Conservation (phyloP, 768 basidiomycete genomes). For the Termitomyces sp. region DNA sequence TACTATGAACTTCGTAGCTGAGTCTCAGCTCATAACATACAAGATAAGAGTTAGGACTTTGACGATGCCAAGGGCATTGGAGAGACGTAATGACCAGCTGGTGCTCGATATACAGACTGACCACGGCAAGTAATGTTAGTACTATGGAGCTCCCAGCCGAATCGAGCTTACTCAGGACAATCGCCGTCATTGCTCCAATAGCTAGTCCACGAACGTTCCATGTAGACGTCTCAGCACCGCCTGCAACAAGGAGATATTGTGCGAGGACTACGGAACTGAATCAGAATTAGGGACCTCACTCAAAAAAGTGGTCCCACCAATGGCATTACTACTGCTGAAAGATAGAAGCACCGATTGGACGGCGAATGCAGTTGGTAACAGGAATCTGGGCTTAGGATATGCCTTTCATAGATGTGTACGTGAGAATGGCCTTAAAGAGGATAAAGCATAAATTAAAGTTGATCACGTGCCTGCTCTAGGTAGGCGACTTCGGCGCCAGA, state of each 20-base stretch:
- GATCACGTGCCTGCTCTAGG: slow-evolving; percentile 34
- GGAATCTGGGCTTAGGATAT: slow-evolving; percentile 40
- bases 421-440: not conserved
- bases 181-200: slow-evolving; percentile 30
- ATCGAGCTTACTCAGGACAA: slow-evolving; percentile 22
- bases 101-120: slow-evolving; percentile 33
- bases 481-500: slow-evolving; percentile 51
- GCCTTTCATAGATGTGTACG: slow-evolving; percentile 26
- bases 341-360: slow-evolving; percentile 37
- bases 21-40: slow-evolving; percentile 14
- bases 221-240: slow-evolving; percentile 25
- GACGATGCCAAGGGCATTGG: slow-evolving; percentile 33
- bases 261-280: slow-evolving; percentile 28
- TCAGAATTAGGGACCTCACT: not conserved
- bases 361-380: slow-evolving; percentile 44
- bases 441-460: not conserved
- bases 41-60: slow-evolving; percentile 32
- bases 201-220: slow-evolving; percentile 37
- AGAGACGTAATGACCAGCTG: slow-evolving; percentile 37
- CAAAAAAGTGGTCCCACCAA: slow-evolving; percentile 23
- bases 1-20: not conserved
- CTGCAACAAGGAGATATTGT: slow-evolving; percentile 34
- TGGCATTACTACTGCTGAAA: slow-evolving; percentile 39
- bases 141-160: not conserved
- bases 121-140: slow-evolving; percentile 4